These are phyloP conservation scores for Trifolium fragiferum DNA, from an alignment of 306 rosid genomes.

Conservation along the genomic window DNA sequence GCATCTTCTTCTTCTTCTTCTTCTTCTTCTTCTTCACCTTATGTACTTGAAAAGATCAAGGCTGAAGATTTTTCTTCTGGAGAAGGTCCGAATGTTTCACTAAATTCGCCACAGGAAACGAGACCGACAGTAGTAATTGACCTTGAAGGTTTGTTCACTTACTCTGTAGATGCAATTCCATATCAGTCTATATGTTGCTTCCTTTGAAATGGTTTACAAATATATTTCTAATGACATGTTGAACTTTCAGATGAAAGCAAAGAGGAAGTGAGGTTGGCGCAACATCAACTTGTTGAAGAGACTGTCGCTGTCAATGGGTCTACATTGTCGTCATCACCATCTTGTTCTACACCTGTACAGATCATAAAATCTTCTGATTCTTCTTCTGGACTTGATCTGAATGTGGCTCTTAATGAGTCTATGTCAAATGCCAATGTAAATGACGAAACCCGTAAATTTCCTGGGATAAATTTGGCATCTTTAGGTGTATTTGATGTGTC, in stretches of 20 bases:
- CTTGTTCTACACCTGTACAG: slow-evolving; percentile 37
- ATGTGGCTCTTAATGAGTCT: slow-evolving; percentile 39
- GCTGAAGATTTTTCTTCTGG: slow-evolving; percentile 27
- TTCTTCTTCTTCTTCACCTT: slow-evolving; percentile 19
- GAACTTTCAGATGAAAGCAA: slow-evolving; percentile 50
- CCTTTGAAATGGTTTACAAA: neutral
- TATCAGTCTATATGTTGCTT: slow-evolving; percentile 17
- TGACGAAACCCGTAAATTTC: slow-evolving; percentile 31
- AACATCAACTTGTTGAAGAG: slow-evolving; percentile 32
- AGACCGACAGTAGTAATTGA: slow-evolving; percentile 19
- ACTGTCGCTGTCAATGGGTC: slow-evolving; percentile 17
- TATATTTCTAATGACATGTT: slow-evolving; percentile 10
- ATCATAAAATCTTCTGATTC: slow-evolving; percentile 8
- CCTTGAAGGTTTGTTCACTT: slow-evolving; percentile 38
- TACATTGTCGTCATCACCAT: slow-evolving; percentile 20
- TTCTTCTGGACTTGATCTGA: slow-evolving; percentile 38
- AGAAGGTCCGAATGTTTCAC: slow-evolving; percentile 16
- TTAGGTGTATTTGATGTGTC: slow-evolving; percentile 36
- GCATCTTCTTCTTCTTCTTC: slow-evolving; percentile 31
- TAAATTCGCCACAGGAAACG: slow-evolving; percentile 32
- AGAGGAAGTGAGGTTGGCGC: slow-evolving; percentile 40
- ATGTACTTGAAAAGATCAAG: slow-evolving; percentile 29
- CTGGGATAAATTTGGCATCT: slow-evolving; percentile 26
- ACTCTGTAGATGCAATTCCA: neutral
- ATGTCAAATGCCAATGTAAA: slow-evolving; percentile 31